Conservation (phyloP, 352 stramenopile genomes). For the Phytophthora megakarya region DNA sequence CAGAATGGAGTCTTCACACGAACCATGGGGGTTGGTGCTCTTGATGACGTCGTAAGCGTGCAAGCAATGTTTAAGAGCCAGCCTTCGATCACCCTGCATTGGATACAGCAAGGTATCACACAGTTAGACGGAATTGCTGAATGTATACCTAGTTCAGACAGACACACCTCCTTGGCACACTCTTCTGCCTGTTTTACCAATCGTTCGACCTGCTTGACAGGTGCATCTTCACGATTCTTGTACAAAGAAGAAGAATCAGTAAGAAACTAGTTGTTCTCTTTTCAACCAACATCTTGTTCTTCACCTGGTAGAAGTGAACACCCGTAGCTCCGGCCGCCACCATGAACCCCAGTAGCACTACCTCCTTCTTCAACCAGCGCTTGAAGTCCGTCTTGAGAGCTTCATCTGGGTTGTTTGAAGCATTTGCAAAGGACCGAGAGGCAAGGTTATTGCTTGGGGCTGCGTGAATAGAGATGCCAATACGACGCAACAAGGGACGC, state of each 20-base stretch:
- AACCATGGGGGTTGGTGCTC: conserved; percentile 68
- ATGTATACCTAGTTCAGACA: not conserved
- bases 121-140: not conserved
- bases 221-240: conserved; percentile 67
- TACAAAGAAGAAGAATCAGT: conserved; percentile 3
- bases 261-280: not conserved
- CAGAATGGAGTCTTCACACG: no score
- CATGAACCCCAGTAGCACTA: conserved; percentile 49
- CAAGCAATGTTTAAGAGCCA: conserved; percentile 69
- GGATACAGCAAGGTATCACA: no score
- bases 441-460: not conserved
- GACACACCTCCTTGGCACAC: conserved; percentile 48
- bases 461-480: not conserved
- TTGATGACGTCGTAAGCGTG: conserved; percentile 72
- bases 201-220: conserved; percentile 55
- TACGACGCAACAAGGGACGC: conserved; percentile 17
- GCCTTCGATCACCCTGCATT: conserved; percentile 44
- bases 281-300: not conserved
- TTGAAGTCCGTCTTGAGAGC: conserved; percentile 68
- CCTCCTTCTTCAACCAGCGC: conserved; percentile 61
- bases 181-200: conserved; percentile 56
- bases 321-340: conserved; percentile 50
- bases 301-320: conserved; percentile 73
- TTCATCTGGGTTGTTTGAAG: conserved; percentile 38
- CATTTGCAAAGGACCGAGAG: conserved; percentile 29